Evolutionary conservation across 2,329 filamentous ascomycete genomes (phyloP).

Genomic region (Didymella keratinophila): DNA sequence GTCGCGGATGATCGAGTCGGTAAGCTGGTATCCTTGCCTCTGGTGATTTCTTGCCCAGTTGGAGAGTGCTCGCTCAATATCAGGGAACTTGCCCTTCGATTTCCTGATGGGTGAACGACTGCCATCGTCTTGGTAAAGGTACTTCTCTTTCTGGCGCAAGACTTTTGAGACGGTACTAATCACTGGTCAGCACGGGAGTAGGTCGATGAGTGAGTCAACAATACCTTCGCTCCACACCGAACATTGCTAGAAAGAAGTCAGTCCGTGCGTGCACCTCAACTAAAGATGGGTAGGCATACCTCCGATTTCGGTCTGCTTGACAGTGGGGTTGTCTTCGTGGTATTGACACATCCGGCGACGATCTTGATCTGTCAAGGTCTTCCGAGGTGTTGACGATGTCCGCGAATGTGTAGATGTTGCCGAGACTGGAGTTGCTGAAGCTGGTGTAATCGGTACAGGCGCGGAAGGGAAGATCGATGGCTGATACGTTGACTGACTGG

Average conservation of each 20-base stretch:
- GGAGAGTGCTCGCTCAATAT: conserved; percentile 88
- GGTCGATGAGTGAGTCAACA: conserved; percentile 15
- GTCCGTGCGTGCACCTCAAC: conserved; percentile 23
- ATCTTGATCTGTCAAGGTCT: conserved; percentile 90
- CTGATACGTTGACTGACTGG: conserved; percentile 52
- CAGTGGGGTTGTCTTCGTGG: conserved; percentile 85
- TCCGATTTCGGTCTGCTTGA: conserved; percentile 97
- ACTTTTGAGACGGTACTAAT: conserved; percentile 98
- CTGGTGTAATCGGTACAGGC: conserved; percentile 48
- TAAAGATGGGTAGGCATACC: conserved; percentile 59
- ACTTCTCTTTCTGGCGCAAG: conserved; percentile 91
- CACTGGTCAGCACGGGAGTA: conserved; percentile 27
- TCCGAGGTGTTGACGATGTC: conserved; percentile 71
- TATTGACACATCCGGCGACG: conserved; percentile 93
- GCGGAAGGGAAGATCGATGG: conserved; percentile 49
- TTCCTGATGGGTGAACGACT: conserved; percentile 82
- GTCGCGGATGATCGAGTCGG: conserved; percentile 82
- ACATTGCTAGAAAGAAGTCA: conserved; percentile 68
- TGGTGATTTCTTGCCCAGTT: conserved; percentile 88
- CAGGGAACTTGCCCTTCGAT: conserved; percentile 82
- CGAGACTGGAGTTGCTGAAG: conserved; percentile 51
- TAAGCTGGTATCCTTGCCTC: conserved; percentile 75
- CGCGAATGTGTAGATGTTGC: conserved; percentile 50
- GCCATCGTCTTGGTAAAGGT: conserved; percentile 81
- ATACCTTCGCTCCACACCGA: conserved; percentile 97